These are phyloP conservation scores for Schizochytrium sp. DNA, from an alignment of 108 stramenopile species.

Conservation along the genomic window DNA sequence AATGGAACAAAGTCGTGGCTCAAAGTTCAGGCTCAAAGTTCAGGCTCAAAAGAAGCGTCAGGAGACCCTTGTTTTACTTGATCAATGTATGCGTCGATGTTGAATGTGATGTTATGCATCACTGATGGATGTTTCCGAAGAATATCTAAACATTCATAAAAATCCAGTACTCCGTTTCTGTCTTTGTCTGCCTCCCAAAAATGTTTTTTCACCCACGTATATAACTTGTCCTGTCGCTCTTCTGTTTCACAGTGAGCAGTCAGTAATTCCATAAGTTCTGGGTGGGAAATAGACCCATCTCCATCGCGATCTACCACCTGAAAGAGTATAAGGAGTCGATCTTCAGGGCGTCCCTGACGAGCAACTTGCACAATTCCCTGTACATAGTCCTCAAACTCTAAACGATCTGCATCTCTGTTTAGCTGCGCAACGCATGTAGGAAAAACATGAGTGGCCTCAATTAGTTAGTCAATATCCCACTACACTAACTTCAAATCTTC, in stretches of 20 bases:
- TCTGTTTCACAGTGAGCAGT: background rate
- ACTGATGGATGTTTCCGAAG: background rate
- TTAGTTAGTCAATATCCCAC: background rate
- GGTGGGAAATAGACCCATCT: slow-evolving; percentile 34
- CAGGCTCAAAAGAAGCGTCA: background rate
- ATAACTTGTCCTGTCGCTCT: background rate
- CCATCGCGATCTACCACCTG: slow-evolving; percentile 33
- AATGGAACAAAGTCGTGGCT: background rate
- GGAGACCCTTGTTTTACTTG: background rate
- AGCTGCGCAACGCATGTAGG: background rate
- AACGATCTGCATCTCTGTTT: slow-evolving; percentile 12
- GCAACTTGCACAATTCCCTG: background rate
- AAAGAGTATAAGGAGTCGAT: slow-evolving; percentile 45
- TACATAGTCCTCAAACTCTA: background rate
- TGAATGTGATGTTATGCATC: background rate
- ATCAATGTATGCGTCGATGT: slow-evolving; percentile 25
- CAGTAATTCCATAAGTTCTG: slow-evolving; percentile 55
- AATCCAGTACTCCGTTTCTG: slow-evolving; percentile 1
- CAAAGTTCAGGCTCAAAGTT: background rate
- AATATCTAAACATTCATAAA: slow-evolving; percentile 40
- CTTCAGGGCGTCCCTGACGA: background rate
- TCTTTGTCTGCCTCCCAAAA: slow-evolving; percentile 21
- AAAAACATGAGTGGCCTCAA: background rate
- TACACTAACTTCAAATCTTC: background rate
- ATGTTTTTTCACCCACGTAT: slow-evolving; percentile 31